Conservation (phyloP, 805 yeast genomes). For the Jamesozyma hellenica region DNA sequence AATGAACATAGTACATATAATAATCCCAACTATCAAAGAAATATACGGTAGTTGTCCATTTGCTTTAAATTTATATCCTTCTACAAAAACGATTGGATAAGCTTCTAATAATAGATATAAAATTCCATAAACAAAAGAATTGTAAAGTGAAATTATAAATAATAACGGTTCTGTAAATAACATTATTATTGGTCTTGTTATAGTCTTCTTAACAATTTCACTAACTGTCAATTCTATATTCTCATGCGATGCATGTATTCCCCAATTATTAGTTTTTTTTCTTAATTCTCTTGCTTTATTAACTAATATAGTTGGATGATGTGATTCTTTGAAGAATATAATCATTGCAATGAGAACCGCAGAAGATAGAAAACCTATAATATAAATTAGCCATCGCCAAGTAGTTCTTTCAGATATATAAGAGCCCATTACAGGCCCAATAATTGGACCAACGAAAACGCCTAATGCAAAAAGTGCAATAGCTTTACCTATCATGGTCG, state of each 20-base stretch:
- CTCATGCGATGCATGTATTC: constrained; percentile 71
- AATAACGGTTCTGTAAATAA: constrained; percentile 62
- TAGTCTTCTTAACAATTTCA: constrained; percentile 52
- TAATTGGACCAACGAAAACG: constrained; percentile 69
- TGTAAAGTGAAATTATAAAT: constrained; percentile 55
- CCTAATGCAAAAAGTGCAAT: constrained; percentile 60
- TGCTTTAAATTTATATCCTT: constrained; percentile 46
- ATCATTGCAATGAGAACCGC: constrained; percentile 28
- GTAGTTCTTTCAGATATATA: constrained; percentile 31
- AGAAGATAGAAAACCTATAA: constrained; percentile 40
- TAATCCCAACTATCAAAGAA: constrained; percentile 61
- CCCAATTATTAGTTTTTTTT: constrained; percentile 70
- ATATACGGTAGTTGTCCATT: constrained; percentile 66
- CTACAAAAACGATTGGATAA: constrained; percentile 58
- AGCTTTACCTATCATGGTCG: constrained; percentile 63
- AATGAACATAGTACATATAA: constrained; percentile 39
- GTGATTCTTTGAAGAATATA: constrained; percentile 41
- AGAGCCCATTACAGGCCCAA: constrained; percentile 68
- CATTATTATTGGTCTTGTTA: constrained; percentile 62
- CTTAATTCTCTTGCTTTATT: constrained; percentile 49
- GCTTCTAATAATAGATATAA: constrained; percentile 65
- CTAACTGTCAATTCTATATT: constrained; percentile 43
- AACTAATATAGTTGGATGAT: constrained; percentile 34
- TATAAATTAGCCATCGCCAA: constrained; percentile 47
- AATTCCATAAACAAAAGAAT: constrained; percentile 74